A percentile compares a stretch with the other conserved stretches of the same genome.
Conservation (phyloP, 164 flowering plant species). For the Berberis thunbergii region DNA sequence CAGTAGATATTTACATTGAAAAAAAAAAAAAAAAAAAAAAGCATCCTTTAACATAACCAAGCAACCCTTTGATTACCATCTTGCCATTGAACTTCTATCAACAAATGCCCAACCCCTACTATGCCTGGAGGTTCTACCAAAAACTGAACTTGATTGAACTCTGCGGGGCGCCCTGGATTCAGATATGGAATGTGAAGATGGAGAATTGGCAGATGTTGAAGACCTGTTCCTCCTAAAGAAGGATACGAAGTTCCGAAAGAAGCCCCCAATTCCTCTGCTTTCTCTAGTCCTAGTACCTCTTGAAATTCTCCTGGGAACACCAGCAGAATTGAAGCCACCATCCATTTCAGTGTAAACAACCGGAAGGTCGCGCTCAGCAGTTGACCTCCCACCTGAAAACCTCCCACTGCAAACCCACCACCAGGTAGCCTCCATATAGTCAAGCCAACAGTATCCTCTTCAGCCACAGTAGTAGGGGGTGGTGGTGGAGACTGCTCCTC, state of each 20-base stretch:
- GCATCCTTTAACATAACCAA: too few relatives aligned
- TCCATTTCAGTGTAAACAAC: slow-evolving; percentile 70
- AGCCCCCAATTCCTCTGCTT: slow-evolving; percentile 40
- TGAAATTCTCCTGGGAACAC: slow-evolving; percentile 41
- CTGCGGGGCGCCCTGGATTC: slow-evolving; percentile 14
- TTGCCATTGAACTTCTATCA: slow-evolving; percentile 15
- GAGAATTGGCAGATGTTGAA: not conserved
- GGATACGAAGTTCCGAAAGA: slow-evolving; percentile 37
- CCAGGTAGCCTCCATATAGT: slow-evolving; percentile 82
- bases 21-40: too few relatives aligned
- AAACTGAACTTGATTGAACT: slow-evolving; percentile 22
- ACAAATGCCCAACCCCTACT: slow-evolving; percentile 44
- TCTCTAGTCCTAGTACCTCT: slow-evolving; percentile 30
- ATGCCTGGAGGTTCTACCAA: slow-evolving; percentile 15
- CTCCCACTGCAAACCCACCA: slow-evolving; percentile 83
- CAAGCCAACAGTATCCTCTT: slow-evolving; percentile 39
- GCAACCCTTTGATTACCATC: slow-evolving; percentile 4
- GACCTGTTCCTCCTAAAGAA: slow-evolving; percentile 25
- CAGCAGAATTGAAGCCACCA: slow-evolving; percentile 37
- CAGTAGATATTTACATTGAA: too few relatives aligned
- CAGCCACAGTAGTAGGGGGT: slow-evolving; percentile 10
- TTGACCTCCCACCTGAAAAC: slow-evolving; percentile 28
- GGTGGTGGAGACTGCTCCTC: slow-evolving; percentile 12
- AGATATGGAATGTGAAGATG: slow-evolving; percentile 23
- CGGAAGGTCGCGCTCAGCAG: slow-evolving; percentile 49